phyloP scores from a whole-genome alignment of 2,329 filamentous ascomycete species.

The Cercospora sesami region DNA sequence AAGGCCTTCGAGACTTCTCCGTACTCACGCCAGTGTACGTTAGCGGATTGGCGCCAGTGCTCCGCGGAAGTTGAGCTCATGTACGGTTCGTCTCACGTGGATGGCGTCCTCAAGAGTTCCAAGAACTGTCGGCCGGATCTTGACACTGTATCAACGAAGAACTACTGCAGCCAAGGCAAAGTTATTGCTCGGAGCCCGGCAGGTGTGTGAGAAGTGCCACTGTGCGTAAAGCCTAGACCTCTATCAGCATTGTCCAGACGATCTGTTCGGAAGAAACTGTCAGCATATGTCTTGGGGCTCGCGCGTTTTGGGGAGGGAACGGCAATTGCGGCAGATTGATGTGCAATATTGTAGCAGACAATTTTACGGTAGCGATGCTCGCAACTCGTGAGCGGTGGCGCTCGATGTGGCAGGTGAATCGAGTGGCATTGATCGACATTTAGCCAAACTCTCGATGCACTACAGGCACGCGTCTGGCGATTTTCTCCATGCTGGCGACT shows the following conservation, averaged over 20 bases:
- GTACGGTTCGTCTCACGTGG: neutral
- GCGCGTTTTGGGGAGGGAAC: neutral
- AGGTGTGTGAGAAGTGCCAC: neutral
- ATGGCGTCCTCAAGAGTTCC: slow-evolving; percentile 1
- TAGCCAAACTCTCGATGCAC: neutral
- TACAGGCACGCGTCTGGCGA: neutral
- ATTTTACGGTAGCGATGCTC: neutral
- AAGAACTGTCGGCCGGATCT: neutral
- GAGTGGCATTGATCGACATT: slow-evolving; percentile 1
- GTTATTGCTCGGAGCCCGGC: neutral
- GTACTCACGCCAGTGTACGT: neutral
- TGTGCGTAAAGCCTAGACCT: neutral
- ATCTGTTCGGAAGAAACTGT: neutral
- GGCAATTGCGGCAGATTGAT: neutral
- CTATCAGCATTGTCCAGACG: neutral
- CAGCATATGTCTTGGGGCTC: neutral
- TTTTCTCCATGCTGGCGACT: neutral
- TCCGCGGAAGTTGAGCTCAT: neutral
- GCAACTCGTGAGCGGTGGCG: neutral
- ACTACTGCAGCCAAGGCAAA: slow-evolving; percentile 1
- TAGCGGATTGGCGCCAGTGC: neutral
- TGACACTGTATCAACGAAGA: neutral
- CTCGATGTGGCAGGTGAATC: slow-evolving; percentile 4
- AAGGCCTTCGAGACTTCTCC: neutral
- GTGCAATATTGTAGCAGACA: neutral